A percentile compares a stretch with the other conserved stretches of the same genome.
Evolutionary conservation across 2,329 filamentous ascomycete species (phyloP).

Genomic region (Diaporthe destruens): DNA sequence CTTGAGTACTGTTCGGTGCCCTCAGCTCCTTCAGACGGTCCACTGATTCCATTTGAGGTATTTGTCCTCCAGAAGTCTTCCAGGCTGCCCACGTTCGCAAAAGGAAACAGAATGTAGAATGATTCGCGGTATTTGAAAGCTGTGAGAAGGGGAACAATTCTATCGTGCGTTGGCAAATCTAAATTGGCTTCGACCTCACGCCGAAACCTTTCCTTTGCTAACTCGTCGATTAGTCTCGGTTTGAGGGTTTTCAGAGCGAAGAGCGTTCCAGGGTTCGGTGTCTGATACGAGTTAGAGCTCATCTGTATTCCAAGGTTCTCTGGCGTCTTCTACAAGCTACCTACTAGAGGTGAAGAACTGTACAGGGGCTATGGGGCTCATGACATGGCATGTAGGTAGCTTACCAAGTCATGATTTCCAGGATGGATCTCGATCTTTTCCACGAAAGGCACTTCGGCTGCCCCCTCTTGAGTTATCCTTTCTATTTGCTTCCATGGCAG

Average conservation of each 20-base stretch:
- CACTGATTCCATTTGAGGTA: accelerated
- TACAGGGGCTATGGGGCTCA: no score
- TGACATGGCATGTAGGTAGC: no score
- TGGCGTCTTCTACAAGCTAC: no score
- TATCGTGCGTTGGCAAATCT: not conserved
- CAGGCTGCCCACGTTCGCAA: not conserved
- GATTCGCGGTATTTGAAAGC: not conserved
- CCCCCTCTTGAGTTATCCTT: not conserved
- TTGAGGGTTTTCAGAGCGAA: conserved; percentile 16
- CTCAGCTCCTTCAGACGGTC: not conserved
- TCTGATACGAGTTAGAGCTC: not conserved
- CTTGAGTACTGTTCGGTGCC: not conserved
- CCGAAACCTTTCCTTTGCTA: not conserved
- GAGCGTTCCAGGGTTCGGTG: not conserved
- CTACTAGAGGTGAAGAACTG: no score
- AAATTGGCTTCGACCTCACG: not conserved
- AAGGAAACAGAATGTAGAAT: not conserved
- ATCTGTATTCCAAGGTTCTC: no score
- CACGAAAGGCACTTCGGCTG: not conserved
- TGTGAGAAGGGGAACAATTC: not conserved
- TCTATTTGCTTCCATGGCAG: not conserved
- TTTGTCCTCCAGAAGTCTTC: not conserved
- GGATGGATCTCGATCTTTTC: not conserved
- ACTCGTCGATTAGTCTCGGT: accelerated
- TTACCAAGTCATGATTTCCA: not conserved